A percentile compares a stretch with the other conserved stretches of the same genome.
Conservation (phyloP, 768 basidiomycete species). For the Leccinum incarnatum region DNA sequence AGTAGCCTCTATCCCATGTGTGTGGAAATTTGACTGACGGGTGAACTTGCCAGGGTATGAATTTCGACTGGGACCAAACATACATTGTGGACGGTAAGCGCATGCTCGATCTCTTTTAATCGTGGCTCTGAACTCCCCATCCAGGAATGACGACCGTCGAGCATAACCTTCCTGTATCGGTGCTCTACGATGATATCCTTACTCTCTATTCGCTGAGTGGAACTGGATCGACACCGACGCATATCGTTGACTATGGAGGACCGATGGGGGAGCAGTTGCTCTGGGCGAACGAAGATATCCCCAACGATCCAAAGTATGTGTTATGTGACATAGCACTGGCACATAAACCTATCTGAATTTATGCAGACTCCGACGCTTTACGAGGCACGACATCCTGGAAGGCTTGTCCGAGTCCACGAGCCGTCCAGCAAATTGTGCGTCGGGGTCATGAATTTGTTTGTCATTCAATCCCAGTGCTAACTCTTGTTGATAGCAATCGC, state of each 20-base stretch:
- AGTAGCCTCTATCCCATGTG: constrained; percentile 14
- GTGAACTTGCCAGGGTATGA: constrained; percentile 50
- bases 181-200: constrained; percentile 64
- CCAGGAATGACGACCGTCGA: constrained; percentile 77
- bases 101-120: neutral
- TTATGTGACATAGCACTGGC: neutral
- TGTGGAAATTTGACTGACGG: neutral
- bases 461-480: neutral
- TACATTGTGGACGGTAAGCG: constrained; percentile 73
- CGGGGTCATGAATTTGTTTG: neutral
- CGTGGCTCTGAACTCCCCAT: neutral
- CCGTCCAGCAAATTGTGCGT: constrained; percentile 57
- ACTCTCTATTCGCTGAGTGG: constrained; percentile 64
- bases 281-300: constrained; percentile 64
- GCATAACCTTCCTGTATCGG: constrained; percentile 64
- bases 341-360: neutral
- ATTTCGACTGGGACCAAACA: constrained; percentile 74
- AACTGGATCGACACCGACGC: constrained; percentile 71
- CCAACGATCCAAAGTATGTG: constrained; percentile 64
- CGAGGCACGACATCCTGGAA: constrained; percentile 63
- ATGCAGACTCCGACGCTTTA: constrained; percentile 57
- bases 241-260: constrained; percentile 78
- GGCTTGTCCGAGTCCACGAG: constrained; percentile 56
- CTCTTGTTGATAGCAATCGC: constrained; percentile 46
- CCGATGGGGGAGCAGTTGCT: constrained; percentile 62